Evolutionary conservation across 2,329 filamentous ascomycete species (phyloP).

Genomic region (Immersiporthe knoxdaviesiana): DNA sequence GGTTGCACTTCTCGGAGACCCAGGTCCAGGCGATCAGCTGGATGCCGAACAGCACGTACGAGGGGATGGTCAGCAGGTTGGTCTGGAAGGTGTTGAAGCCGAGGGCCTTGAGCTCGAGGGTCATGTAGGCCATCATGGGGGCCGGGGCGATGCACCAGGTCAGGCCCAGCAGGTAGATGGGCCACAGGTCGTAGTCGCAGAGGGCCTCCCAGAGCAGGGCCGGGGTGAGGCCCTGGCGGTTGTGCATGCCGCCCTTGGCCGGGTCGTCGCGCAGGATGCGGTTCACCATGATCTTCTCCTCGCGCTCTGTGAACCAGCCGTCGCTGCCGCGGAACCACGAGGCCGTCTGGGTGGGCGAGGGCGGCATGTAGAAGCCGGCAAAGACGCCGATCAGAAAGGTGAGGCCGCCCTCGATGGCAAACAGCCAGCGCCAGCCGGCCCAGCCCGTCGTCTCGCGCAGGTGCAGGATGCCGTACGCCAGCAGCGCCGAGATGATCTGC

Average conservation of each 20-base stretch:
- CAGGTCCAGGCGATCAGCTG: conserved; percentile 52
- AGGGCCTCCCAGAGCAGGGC: conserved; percentile 29
- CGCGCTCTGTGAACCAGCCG: conserved; percentile 62
- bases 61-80: conserved; percentile 35
- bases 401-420: conserved; percentile 32
- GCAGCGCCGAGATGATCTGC: conserved; percentile 53
- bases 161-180: conserved; percentile 36
- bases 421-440: conserved; percentile 49
- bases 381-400: conserved; percentile 39
- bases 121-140: conserved; percentile 30
- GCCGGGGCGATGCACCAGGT: conserved; percentile 44
- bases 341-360: conserved; percentile 62
- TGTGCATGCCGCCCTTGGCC: conserved; percentile 30
- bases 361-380: conserved; percentile 53
- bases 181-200: conserved; percentile 32
- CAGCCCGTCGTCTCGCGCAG: conserved; percentile 52
- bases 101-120: conserved; percentile 28
- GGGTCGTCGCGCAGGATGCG: conserved; percentile 46
- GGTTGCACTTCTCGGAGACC: conserved; percentile 49
- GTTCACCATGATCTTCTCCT: conserved; percentile 67
- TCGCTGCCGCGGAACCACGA: conserved; percentile 56
- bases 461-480: conserved; percentile 58
- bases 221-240: conserved; percentile 36
- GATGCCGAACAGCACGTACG: conserved; percentile 49
- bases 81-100: conserved; percentile 33